Conservation (phyloP, 2,329 filamentous ascomycete genomes). For the Boeremia exigua region DNA sequence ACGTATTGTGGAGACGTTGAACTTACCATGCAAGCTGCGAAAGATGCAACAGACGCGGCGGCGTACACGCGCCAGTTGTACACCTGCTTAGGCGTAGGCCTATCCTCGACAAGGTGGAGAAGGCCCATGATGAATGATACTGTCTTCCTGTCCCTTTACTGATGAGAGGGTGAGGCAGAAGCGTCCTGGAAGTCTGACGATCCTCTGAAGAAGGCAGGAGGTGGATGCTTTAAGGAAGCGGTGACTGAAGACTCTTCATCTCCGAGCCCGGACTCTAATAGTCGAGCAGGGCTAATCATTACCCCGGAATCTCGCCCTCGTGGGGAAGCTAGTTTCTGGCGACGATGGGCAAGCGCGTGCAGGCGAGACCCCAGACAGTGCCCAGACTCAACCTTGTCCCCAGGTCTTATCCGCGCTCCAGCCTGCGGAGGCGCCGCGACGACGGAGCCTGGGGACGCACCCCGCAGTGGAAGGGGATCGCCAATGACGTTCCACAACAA, state of each 20-base stretch:
- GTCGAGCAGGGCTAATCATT: constrained; percentile 13
- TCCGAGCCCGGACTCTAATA: constrained; percentile 20
- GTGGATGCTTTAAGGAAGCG: constrained; percentile 6
- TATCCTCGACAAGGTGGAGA: constrained; percentile 40
- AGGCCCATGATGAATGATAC: constrained; percentile 30
- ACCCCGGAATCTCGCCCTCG: constrained; percentile 19
- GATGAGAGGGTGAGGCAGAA: background rate
- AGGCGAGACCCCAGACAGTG: constrained; percentile 16
- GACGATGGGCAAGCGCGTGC: constrained; percentile 6
- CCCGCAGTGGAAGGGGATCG: constrained; percentile 9
- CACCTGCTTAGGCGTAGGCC: constrained; percentile 62
- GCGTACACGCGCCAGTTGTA: constrained; percentile 66
- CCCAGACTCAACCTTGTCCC: constrained; percentile 11
- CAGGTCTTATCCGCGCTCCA: constrained; percentile 17
- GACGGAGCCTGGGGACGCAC: constrained; percentile 11
- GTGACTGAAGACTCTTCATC: constrained; percentile 11
- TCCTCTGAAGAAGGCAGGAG: constrained; percentile 2
- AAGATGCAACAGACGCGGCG: constrained; percentile 60
- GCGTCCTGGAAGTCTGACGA: constrained; percentile 8
- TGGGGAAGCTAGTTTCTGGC: constrained; percentile 17
- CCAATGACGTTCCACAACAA: constrained; percentile 9
- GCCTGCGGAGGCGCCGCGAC: constrained; percentile 6
- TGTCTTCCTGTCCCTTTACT: constrained; percentile 3
- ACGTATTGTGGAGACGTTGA: background rate
- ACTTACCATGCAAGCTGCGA: constrained; percentile 56